Base-by-base conservation (phyloP, 805 yeast species). In the Monosporozyma aquatica region DNA sequence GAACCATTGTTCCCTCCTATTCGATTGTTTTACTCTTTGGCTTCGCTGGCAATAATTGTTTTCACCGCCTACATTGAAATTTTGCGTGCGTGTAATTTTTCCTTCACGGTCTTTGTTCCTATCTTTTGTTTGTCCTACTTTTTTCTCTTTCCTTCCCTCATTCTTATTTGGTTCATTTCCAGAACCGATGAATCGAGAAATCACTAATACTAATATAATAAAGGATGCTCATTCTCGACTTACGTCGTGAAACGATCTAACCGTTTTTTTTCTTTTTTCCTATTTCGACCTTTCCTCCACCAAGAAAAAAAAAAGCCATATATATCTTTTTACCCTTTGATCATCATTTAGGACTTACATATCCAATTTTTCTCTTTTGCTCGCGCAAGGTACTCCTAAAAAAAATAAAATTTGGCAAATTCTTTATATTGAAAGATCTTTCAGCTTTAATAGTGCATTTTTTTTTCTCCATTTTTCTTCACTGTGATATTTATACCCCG, bases 161-260 rank as follows among this genome's bases (percentile, higher is more conserved):
- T 6, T 28, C 15, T n/a, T 13, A 17, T 23, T 6, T 23, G 9
- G 15, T 7, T 11, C 22, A 30, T 30, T 18, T 14, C 15, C 15
- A 30, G 34, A 30, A n/a, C n/a, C 18, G 22, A 30, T 30, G 34
- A 30, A 22, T 30, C 34, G 21, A 30, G 34, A n/a, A 30, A n/a
- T 17, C 34, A 32, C 17, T 21, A 32, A 18, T 6, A 32, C 17
- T 17, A 32, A 32, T 18, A 32, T 32, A 32, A 32, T 32, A 32
- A 18, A 18, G 35, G 22, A 32, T 32, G 23, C 8, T 18, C 22
- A 11, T 32, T 32, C 35, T 18, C 23, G 23, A 32, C 17, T 11
- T 32, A 32, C 18, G 35, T 18, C 17, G 17, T 32, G 35, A 32
- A 32, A 32, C 35, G 18, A 21, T 20, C 18, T n/a, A 21, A 32